A percentile compares a stretch with the other conserved stretches of the same genome.
phyloP scores from a whole-genome alignment of 352 stramenopile genomes.

The Achlya hypogyna region DNA sequence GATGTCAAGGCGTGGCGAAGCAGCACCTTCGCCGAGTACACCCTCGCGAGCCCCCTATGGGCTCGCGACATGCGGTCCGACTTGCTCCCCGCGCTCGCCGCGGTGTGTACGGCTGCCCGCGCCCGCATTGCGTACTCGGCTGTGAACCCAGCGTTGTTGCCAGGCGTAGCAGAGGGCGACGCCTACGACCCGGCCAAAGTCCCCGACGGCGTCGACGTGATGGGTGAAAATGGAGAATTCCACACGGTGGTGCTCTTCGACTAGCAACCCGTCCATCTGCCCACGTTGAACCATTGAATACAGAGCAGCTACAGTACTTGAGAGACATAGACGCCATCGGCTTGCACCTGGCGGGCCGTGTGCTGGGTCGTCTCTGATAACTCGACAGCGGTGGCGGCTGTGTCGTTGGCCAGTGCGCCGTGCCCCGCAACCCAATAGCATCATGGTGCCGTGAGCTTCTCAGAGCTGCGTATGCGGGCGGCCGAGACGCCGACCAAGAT shows the following conservation, averaged over 20 bases:
- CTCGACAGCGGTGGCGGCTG: no score
- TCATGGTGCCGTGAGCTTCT: no score
- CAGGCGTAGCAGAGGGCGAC: conserved; percentile 30
- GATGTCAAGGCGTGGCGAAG: conserved; percentile 79
- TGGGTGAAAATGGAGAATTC: conserved; percentile 87
- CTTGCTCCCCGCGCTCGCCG: conserved; percentile 56
- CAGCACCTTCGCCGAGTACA: conserved; percentile 43
- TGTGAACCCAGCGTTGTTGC: conserved; percentile 26
- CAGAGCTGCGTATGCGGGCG: no score
- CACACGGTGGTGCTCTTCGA: conserved; percentile 76
- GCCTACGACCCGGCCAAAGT: conserved; percentile 29
- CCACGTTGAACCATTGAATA: no score
- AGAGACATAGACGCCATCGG: no score
- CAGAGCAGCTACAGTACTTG: no score
- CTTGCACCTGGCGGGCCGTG: no score
- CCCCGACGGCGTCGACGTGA: conserved; percentile 44
- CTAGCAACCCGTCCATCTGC: not conserved
- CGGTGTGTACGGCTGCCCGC: conserved; percentile 35
- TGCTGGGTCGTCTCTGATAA: no score
- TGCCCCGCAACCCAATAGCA: no score
- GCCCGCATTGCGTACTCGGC: conserved; percentile 47
- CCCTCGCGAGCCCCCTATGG: conserved; percentile 72
- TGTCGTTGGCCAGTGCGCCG: no score
- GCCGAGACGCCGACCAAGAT: no score
- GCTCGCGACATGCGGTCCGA: conserved; percentile 45